Conservation (phyloP, 805 yeast genomes). For the Phaffomyces antillensis region DNA sequence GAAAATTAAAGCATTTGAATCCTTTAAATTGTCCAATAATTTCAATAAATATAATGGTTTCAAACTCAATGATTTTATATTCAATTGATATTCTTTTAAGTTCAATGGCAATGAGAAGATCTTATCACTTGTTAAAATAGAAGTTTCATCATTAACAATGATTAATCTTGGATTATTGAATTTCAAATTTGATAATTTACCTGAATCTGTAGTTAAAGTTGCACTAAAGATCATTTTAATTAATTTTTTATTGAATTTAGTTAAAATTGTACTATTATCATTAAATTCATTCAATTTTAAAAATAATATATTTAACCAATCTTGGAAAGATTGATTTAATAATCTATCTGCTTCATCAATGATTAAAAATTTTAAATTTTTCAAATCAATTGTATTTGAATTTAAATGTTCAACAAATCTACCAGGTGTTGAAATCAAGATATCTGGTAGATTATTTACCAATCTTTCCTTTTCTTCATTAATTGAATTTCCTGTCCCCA, state of each 20-base stretch:
- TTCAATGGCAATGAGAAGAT: conserved; percentile 54
- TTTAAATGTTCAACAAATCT: conserved; percentile 70
- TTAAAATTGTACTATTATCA: conserved; percentile 24
- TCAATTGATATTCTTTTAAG: conserved; percentile 37
- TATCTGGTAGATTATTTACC: conserved; percentile 47
- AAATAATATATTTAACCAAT: conserved; percentile 68
- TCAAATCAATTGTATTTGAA: conserved; percentile 35
- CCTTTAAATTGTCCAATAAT: conserved; percentile 34
- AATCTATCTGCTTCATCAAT: conserved; percentile 80
- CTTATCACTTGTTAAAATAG: conserved; percentile 36
- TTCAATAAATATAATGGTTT: conserved; percentile 73
- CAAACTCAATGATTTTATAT: conserved; percentile 31
- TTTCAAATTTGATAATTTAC: conserved; percentile 66
- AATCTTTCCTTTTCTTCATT: conserved; percentile 57
- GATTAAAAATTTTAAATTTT: conserved; percentile 52
- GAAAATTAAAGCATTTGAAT: conserved; percentile 48
- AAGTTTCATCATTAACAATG: conserved; percentile 55
- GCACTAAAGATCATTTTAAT: conserved; percentile 83
- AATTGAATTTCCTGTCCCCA: conserved; percentile 49
- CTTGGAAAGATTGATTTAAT: conserved; percentile 85
- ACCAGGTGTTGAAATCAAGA: conserved; percentile 70
- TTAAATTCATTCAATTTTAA: conserved; percentile 25
- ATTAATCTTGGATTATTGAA: conserved; percentile 66
- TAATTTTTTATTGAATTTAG: conserved; percentile 25
- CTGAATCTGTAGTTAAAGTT: conserved; percentile 89